Base-by-base conservation (phyloP, 129 eudicot species). In the Chrysanthemum lavandulifolium region DNA sequence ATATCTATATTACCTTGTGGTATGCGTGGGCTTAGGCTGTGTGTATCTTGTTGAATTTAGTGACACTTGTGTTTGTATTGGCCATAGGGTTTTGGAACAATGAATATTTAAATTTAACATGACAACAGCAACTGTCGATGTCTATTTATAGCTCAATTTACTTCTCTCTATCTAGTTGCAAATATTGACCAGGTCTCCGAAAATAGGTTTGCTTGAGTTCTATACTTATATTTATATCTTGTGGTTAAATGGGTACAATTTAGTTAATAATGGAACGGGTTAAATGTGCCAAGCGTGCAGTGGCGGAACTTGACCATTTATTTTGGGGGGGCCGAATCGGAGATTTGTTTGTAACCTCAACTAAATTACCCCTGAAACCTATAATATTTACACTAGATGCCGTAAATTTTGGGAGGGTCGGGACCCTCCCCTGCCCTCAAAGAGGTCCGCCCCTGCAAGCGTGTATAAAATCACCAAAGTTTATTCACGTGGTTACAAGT, bases 51-150 rank as follows among this genome's bases (percentile, higher is more conserved):
- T 3, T 60, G 27, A 60, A 60, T 23, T 60, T 60, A 31, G 65
- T 18, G 23, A 29, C 63, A 58, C 29, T 68, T 68, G 60, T 68
- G 47, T 48, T 29, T 50, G 51, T 16, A 56, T 10, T 16, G 36
- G 36, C 36, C 6, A 31, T 0, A 3, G 65, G 40, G 65, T 36
- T 54, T 33, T 29, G 31, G 16, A 18, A 29, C 10, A 10, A 31
- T 31, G 64, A 36, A 16, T 33, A 31, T 70, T n/a, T 4, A n/a
- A 53, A 69, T 61, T 69, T n/a, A 53, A 9, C 15, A 53, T 69
- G 16, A n/a, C 14, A 5, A 50, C 62, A 9, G 29, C 73, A 13
- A 69, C 25, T 13, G n/a, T 55, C 29, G 19, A 3, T 25, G 49
- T 55, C n/a, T 15, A 53, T 55, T 31, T 55, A n/a, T n/a, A n/a